Base-by-base conservation (phyloP, 2,329 filamentous ascomycete species). In the Corniculantispora saksenae region DNA sequence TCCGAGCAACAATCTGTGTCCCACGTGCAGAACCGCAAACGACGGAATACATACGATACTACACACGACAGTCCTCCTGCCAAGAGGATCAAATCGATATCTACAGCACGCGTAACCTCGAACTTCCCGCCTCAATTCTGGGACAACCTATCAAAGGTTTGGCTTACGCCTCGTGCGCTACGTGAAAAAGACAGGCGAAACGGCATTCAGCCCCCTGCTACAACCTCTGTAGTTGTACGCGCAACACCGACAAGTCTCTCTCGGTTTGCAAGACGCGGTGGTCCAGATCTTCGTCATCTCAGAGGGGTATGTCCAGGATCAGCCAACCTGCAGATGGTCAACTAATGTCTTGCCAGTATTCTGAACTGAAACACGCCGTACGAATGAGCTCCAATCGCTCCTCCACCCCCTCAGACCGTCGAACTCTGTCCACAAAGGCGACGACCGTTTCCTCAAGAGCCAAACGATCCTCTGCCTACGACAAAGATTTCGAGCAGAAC, bases 401-500 rank as follows among this genome's bases (percentile, higher is more conserved):
- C 38, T 48, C 45, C 7, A 6, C 13, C 23, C 9, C 47, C 10
- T 56, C 21, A 67, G 67, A 54, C 65, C 48, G 45, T 61, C 60
- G 57, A 53, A 60, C 64, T 27, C 61, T 68, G 60, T 65, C 68
- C 56, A 69, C 53, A 53, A 73, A 61, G 43, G 75, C 48, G 3
- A 61, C 35, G 54, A n/a, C 1, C 19, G 35, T 29, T 45, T 43
- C 59, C 21, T 45, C 17, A n/a, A 61, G 17, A 23, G 45, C 65
- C 9, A 72, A 68, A 48, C 74, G 66, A 61, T 72, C 69, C 32
- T 68, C 69, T 53, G 65, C 70, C 1, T 78, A 79, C 66, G 67
- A 76, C 67, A 69, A 69, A 53, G 68, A 71, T 64, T 80, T 80
- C 69, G 71, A 78, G 61, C 73, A 77, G 63, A 71, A 78, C 58